Conservation (phyloP, 2,329 filamentous ascomycete species). For the Aspergillus sp. region DNA sequence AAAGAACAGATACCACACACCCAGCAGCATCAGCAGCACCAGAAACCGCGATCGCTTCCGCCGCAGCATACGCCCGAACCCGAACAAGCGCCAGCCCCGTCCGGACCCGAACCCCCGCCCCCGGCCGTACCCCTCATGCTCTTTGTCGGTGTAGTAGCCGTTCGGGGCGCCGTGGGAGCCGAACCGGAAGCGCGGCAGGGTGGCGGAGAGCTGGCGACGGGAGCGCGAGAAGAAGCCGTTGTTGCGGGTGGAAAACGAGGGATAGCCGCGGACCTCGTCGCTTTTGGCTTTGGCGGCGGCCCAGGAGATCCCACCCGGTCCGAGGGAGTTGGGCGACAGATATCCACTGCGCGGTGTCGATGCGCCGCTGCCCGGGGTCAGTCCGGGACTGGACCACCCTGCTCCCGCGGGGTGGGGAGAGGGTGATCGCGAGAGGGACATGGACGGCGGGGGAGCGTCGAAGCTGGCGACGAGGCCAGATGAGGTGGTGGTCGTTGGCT, state of each 20-base stretch:
- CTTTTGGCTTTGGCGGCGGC: slow-evolving; percentile 77
- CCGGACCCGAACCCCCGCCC: slow-evolving; percentile 47
- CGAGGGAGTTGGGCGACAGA: slow-evolving; percentile 22
- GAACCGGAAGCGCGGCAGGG: slow-evolving; percentile 68
- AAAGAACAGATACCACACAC: slow-evolving; percentile 66
- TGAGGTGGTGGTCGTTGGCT: not conserved
- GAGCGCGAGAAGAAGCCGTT: slow-evolving; percentile 85
- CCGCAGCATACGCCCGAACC: slow-evolving; percentile 55
- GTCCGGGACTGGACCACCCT: slow-evolving; percentile 83
- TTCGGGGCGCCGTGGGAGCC: slow-evolving; percentile 34
- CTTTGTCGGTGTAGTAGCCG: slow-evolving; percentile 66
- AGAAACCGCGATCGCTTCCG: slow-evolving; percentile 65
- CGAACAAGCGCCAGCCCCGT: slow-evolving; percentile 29
- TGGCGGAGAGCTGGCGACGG: slow-evolving; percentile 76
- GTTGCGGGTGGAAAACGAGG: slow-evolving; percentile 76
- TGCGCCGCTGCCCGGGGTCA: slow-evolving; percentile 70
- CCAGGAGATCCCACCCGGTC: slow-evolving; percentile 63
- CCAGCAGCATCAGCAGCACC: slow-evolving; percentile 58
- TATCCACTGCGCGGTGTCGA: slow-evolving; percentile 60
- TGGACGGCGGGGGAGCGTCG: slow-evolving; percentile 56
- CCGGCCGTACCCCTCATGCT: slow-evolving; percentile 56
- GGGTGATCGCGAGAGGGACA: slow-evolving; percentile 85
- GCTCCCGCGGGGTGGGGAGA: slow-evolving; percentile 74
- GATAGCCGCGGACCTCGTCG: slow-evolving; percentile 70
- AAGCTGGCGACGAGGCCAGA: slow-evolving; percentile 10